Evolutionary conservation across 306 rosid genomes (phyloP).

Genomic region (Rosa lucieae): DNA sequence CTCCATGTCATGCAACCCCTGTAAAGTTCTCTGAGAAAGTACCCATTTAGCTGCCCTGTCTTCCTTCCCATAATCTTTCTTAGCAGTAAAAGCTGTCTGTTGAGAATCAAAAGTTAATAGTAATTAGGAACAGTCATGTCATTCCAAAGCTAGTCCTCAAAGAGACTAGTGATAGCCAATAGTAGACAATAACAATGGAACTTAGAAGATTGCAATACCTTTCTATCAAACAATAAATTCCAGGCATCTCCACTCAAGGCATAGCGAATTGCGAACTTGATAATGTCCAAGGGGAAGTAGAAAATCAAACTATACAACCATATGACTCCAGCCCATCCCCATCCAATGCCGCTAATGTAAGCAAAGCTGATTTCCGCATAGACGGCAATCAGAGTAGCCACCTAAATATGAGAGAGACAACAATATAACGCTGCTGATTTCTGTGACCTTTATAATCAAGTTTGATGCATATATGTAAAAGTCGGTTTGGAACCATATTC

Average conservation of each 20-base stretch:
- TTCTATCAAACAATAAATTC: constrained; percentile 72
- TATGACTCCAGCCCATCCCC: constrained; percentile 90
- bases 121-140: not conserved
- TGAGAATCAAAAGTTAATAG: constrained; percentile 23
- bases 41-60: constrained; percentile 75
- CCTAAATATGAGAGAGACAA: constrained; percentile 40
- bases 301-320: constrained; percentile 78
- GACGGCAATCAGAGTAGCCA: constrained; percentile 80
- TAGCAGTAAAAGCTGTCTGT: constrained; percentile 77
- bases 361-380: constrained; percentile 80
- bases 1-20: constrained; percentile 54
- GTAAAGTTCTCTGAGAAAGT: constrained; percentile 72
- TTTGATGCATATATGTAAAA: not conserved
- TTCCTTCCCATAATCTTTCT: constrained; percentile 78
- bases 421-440: constrained; percentile 13
- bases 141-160: not conserved
- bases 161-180: not conserved
- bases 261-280: constrained; percentile 73
- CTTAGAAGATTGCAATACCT: constrained; percentile 35
- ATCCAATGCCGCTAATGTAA: constrained; percentile 69
- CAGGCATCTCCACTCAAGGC: constrained; percentile 82
- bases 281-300: constrained; percentile 75
- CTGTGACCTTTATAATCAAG: not conserved
- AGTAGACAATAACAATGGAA: not conserved
- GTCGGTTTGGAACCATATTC: not conserved